Evolutionary conservation across 164 flowering plant species (phyloP), one percentile per base, ranked within the genome.

Genomic region (Aristolochia fimbriata): DNA sequence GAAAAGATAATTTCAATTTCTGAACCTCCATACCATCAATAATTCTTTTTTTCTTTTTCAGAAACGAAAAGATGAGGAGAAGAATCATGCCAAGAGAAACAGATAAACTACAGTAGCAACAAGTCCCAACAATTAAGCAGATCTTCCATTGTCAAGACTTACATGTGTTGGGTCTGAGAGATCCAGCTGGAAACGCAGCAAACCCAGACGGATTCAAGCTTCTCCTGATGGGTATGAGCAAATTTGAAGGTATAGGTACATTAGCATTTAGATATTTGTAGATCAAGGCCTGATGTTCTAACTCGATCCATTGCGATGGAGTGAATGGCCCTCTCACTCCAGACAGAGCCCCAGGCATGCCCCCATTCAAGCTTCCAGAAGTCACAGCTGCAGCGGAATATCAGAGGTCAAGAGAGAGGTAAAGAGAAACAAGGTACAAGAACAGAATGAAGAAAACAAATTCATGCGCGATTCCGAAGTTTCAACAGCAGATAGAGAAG

Each of bases 221-320:
- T 76, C 76, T 88, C 58, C 77, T 73, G 52, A 91, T 78, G 58
- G 94, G 86, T 27, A 77, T 73, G 65, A 91, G 87, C 31, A 91
- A 77, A 76, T 77, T 77, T 47, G 94, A 70, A 19, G 97, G 97
- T 10, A 91, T 66, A 24, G 92, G 87, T 17, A 74, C 75, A 70
- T 85, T 83, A 54, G 94, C 81, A 68, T 71, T 80, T 51, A 91
- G 78, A 78, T 85, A 78, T 56, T 86, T 88, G 83, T 78, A 88
- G 79, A 91, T 91, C 85, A 88, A 71, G 46, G 94, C 88, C 69
- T 91, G 97, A 55, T 83, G 90, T 66, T 91, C 94, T 0, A 91
- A 77, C 78, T 91, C 96, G 81, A 85, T 71, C 96, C 94, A 91
- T 47, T 91, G 97, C 37, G 90, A 80, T 56, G 84, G 86, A 41